Evolutionary conservation across 2,329 filamentous ascomycete genomes (phyloP), one percentile per base, ranked within the genome.

Genomic region (Colletotrichum spinosum): DNA sequence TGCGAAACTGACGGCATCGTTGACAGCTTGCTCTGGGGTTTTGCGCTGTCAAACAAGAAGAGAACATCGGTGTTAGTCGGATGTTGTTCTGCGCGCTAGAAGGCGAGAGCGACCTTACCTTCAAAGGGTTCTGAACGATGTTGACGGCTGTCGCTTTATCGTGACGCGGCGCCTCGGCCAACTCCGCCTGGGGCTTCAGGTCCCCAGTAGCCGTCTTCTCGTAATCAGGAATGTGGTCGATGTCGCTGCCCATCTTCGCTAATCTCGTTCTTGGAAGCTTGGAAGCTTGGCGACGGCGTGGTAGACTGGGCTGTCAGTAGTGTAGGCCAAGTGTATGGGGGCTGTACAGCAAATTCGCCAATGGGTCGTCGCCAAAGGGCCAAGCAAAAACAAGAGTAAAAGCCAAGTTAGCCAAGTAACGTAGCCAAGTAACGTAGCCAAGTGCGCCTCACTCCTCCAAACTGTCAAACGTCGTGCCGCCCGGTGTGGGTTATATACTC

Each of bases 1-100:
- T n/a, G 86, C 86, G 69, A 86, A 88, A 46, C 75, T 72, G 9
- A 80, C 77, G 2, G 85, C 86, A 60, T 86, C 80, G 17, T 70
- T 42, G 41, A 56, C 54, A 15, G 54, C 48, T 12, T 56, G 41
- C n/a, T 56, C 41, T 37, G 54, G 54, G 67, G 44, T 80, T 51
- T 72, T 70, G 41, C 67, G 59, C 74, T 75, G 51, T 11, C 11
- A 11, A 13, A 35, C 25, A 25, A 13, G 17, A 25, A 35, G 15
- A 53, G 53, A 54, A 42, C 39, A 39, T 35, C 8, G 33, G 13
- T n/a, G 55, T 54, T 12, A 34, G 11, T 7, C n/a, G 15, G n/a
- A 5, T 13, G 6, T 17, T 7, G 7, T 33, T 10, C 12, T 42
- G 13, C 25, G 25, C 25, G 25, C 25, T 25, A 35, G 44, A 41